phyloP scores from a whole-genome alignment of 176 grass and related monocot species.

The Aegilops tauschii region DNA sequence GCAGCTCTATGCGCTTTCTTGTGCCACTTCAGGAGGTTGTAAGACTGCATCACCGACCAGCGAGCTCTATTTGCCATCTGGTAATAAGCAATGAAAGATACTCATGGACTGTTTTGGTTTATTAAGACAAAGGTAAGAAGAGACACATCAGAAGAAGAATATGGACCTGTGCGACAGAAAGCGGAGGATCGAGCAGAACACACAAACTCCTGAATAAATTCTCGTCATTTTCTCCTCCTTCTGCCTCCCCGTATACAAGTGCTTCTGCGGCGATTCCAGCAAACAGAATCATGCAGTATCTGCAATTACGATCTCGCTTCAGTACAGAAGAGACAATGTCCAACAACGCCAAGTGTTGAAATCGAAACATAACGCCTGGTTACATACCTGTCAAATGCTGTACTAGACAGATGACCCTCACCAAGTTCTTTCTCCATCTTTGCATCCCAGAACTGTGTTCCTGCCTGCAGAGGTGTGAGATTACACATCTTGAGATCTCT shows the following conservation, averaged over 20 bases:
- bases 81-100: conserved; percentile 45
- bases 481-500: background rate
- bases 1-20: conserved; percentile 80
- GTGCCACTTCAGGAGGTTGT: conserved; percentile 96
- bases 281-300: conserved; percentile 95
- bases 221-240: conserved; percentile 96
- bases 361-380: conserved; percentile 2
- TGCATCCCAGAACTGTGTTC: conserved; percentile 98
- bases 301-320: conserved; percentile 24
- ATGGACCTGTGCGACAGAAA: conserved; percentile 64
- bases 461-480: conserved; percentile 60
- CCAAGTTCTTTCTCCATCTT: conserved; percentile 90
- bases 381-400: conserved; percentile 87
- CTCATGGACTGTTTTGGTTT: background rate
- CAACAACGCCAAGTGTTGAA: background rate
- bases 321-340: background rate
- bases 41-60: conserved; percentile 96
- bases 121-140: background rate
- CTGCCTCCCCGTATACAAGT: conserved; percentile 90
- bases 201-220: conserved; percentile 89
- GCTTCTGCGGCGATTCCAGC: conserved; percentile 90
- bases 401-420: conserved; percentile 73
- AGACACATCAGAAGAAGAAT: background rate
- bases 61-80: conserved; percentile 95
- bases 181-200: conserved; percentile 68